Base-by-base conservation (phyloP, 768 basidiomycete species). In the Gloeostereum incarnatum region DNA sequence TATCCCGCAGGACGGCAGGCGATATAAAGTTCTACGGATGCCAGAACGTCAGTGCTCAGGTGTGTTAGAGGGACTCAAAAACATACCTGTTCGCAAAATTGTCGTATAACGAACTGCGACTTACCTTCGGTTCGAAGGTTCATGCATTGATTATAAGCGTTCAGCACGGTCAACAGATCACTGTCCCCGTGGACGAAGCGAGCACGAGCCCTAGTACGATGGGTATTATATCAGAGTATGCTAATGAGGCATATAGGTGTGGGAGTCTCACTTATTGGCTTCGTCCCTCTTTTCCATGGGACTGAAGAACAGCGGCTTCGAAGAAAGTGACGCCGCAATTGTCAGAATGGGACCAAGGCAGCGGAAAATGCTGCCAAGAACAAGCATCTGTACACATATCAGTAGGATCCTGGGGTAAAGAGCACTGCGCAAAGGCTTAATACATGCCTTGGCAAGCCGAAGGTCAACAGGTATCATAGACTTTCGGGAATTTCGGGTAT, bases 391-490 rank as follows among this genome's bases (percentile, higher is more conserved):
- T n/a, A 29, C n/a, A 3, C 21, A 13, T 20, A 22, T 26, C 4
- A 17, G 44, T 31, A 50, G 40, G 31, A 17, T 14, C 13, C 9
- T 20, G 9, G 13, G 20, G 22, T 17, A 18, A 8, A 19, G 11
- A n/a, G n/a, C n/a, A n/a, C 13, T 17, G n/a, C 19, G 18, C 22
- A n/a, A 14, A 18, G 6, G 25, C 18, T 27, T 16, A 36, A 10
- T 7, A 29, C 50, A 9, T 39, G 84, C 85, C 69, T 96, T 97
- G 6, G 78, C 88, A 19, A 97, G 69, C 27, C 89, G 71, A 7
- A 93, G 62, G 57, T 97, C 93, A 10, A 94, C 63, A 1, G 92
- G 92, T n/a, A 96, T 68, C 59, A 80, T 71, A 2, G 86, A 71
- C 86, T 91, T 48, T 9, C 41, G n/a, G 18, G 17, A 38, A 31